Evolutionary conservation across 1,284 basidiomycete species (phyloP), one percentile per base, ranked within the genome.

Genomic region (Ganoderma multipileum): DNA sequence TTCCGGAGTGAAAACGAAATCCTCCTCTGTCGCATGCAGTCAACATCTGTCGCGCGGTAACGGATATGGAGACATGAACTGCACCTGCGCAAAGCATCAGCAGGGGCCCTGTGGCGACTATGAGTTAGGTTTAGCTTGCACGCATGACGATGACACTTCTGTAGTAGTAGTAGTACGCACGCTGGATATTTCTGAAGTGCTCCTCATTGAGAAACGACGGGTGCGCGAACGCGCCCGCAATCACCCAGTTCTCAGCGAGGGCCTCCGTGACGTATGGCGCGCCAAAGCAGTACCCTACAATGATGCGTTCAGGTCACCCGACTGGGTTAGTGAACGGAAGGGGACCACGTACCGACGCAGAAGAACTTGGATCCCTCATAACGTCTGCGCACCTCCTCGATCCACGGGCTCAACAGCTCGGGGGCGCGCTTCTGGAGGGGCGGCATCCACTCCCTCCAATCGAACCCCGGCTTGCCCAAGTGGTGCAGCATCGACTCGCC

Each of bases 211-310:
- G 73, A 64, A 81, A 82, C 4, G 85, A 83, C 11, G 89, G 87
- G 76, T 91, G 86, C 20, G 85, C 86, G 69, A 89, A 82, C 60
- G 54, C 72, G 87, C 86, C 82, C n/a, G 86, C 86, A 0, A 81
- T 80, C n/a, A 88, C 73, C 61, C 79, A 78, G 61, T 85, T 83
- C 0, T 81, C 79, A 0, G 82, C 80, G 2, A 82, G 81, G 1
- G 84, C 75, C 33, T 87, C 80, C 61, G 87, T 79, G 8, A 83
- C 82, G 68, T 83, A 87, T 0, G 86, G 82, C 14, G 81, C 89
- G 1, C 88, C 88, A 71, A 89, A 89, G 72, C 87, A 89, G 72
- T 88, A 88, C 20, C 87, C 87, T 87, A 57, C 4, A 3, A 47
- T 4, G 26, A 7, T 33, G 3, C 33, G 33, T 33, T 33, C 33